Conservation (phyloP, 192 early-diverging fungal species). For the Rhizophlyctis rosea region DNA sequence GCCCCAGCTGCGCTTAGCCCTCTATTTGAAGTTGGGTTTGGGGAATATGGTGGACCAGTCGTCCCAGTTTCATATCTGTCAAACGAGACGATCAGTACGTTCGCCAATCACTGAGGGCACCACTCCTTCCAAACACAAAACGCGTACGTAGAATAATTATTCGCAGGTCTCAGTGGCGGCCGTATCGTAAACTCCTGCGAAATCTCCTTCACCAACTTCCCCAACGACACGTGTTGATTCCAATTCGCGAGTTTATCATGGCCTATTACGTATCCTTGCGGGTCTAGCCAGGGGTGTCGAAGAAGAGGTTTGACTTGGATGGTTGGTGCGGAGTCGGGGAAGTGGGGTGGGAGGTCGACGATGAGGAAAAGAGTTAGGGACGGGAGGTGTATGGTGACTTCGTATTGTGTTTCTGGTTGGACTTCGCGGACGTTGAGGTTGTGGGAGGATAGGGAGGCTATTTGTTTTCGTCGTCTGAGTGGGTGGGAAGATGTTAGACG, state of each 20-base stretch:
- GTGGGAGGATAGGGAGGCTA: not conserved
- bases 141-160: too few relatives aligned
- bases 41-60: too few relatives aligned
- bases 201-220: slow-evolving; percentile 55
- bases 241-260: slow-evolving; percentile 39
- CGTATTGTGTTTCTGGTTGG: not conserved
- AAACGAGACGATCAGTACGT: too few relatives aligned
- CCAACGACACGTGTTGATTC: slow-evolving; percentile 39
- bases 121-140: too few relatives aligned
- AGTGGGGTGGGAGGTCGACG: slow-evolving; percentile 43
- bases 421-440: slow-evolving; percentile 1
- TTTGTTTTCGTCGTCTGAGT: slow-evolving; percentile 9
- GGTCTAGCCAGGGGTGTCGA: slow-evolving; percentile 50
- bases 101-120: too few relatives aligned
- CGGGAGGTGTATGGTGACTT: slow-evolving; percentile 7
- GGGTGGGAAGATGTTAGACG: too few relatives aligned
- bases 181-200: slow-evolving; percentile 33
- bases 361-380: slow-evolving; percentile 2
- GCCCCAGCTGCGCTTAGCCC: too few relatives aligned
- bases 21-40: too few relatives aligned
- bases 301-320: slow-evolving; percentile 46
- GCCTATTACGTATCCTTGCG: slow-evolving; percentile 39
- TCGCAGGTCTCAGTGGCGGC: slow-evolving; percentile 10
- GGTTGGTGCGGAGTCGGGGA: slow-evolving; percentile 53
- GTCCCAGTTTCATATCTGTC: too few relatives aligned